These are phyloP conservation scores for Penicillium sp. DNA, from an alignment of 2,329 filamentous ascomycete species.

Conservation along the genomic window DNA sequence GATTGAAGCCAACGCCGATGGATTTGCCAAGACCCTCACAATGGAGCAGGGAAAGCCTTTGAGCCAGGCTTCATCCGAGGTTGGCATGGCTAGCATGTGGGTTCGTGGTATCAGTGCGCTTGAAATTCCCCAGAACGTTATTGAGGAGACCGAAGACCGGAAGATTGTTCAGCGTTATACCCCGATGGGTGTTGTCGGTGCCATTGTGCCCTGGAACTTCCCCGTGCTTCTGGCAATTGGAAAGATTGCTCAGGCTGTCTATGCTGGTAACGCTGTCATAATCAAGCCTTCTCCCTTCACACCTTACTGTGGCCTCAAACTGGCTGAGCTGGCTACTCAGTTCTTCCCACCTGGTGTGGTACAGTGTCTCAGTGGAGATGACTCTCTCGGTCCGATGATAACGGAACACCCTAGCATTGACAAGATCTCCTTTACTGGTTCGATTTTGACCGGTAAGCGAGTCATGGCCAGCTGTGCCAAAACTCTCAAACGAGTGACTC, in stretches of 20 bases:
- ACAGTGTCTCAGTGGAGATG: slow-evolving; percentile 56
- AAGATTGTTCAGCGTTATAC: slow-evolving; percentile 37
- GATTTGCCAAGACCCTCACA: slow-evolving; percentile 40
- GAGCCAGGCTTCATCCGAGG: slow-evolving; percentile 26
- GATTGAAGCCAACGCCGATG: slow-evolving; percentile 36
- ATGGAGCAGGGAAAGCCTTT: slow-evolving; percentile 46
- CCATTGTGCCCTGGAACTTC: slow-evolving; percentile 63
- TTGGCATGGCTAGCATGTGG: slow-evolving; percentile 27
- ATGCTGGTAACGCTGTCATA: slow-evolving; percentile 57
- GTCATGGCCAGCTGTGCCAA: slow-evolving; percentile 52
- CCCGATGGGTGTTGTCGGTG: slow-evolving; percentile 47
- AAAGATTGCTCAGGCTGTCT: slow-evolving; percentile 52
- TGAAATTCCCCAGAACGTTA: slow-evolving; percentile 47
- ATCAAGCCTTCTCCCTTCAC: slow-evolving; percentile 53
- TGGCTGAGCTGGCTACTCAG: slow-evolving; percentile 51
- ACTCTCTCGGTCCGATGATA: slow-evolving; percentile 55
- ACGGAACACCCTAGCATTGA: slow-evolving; percentile 55
- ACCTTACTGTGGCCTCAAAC: slow-evolving; percentile 57
- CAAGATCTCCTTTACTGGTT: slow-evolving; percentile 62
- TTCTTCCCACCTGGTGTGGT: slow-evolving; percentile 58
- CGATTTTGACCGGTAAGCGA: slow-evolving; percentile 51
- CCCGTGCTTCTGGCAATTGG: slow-evolving; percentile 44
- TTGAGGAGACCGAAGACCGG: slow-evolving; percentile 48
- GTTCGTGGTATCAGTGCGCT: slow-evolving; percentile 22
- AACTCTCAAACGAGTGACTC: slow-evolving; percentile 55